Base-by-base conservation (phyloP, 2,329 filamentous ascomycete species). In the Aspergillus fumigatus region DNA sequence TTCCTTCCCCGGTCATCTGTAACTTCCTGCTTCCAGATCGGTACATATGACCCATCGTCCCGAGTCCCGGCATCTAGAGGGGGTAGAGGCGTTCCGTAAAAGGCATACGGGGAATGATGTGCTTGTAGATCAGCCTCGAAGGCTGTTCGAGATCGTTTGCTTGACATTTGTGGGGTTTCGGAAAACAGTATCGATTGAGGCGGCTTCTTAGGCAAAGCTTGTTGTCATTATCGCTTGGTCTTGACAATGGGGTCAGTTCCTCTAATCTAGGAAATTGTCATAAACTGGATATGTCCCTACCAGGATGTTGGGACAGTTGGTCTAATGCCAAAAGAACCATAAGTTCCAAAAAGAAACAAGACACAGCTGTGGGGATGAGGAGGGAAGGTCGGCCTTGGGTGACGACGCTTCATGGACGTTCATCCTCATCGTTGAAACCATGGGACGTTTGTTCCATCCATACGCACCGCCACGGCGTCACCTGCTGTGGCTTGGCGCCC, bases 1-100 rank as follows among this genome's bases (percentile, higher is more conserved):
- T 95, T 93, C 65, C 92, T 82, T 17, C 94, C 94, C 63, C 87
- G 87, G 70, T 97, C 94, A 75, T 99, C 94, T 57, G 88, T 89
- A 71, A 96, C 92, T 71, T 97, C 93, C 79, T 99, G 94, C 78
- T 97, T 96, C 92, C 94, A 97, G n/a, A 96, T 77, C 0, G 94
- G 94, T 17, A 96, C 84, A 70, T 92, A 97, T 43, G 90, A 91
- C 59, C 92, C 93, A 77, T 97, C 90, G 73, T 97, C 92, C 66
- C 91, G 87, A 40, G 84, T 81, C 21, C 90, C 84, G 50, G 88
- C 81, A 67, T 96, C 90, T 58, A 85, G 78, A 3, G 89, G 84
- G 1, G 92, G 92, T 17, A 99, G 81, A 8, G 92, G 87, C 2
- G 91, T 96, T 70, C 94, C 94, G 71, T 88, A 96, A 55, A 88